These are phyloP conservation scores for Ogataea hybrid DNA, from an alignment of 1,139 yeast species.

Conservation along the genomic window DNA sequence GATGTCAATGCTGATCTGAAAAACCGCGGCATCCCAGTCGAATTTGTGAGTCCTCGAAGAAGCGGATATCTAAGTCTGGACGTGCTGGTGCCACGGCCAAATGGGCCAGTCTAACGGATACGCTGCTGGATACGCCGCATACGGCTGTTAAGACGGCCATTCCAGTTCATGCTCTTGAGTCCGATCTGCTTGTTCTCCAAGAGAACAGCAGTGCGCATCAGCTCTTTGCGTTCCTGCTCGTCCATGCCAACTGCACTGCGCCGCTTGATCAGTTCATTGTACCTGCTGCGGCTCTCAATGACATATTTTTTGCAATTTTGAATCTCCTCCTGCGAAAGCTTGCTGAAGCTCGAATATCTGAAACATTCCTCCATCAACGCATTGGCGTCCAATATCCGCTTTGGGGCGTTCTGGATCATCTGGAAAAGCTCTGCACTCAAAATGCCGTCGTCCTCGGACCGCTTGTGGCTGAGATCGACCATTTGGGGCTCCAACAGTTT, in stretches of 20 bases:
- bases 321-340: constrained; percentile 78
- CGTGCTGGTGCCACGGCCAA: constrained; percentile 45
- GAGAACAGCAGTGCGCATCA: constrained; percentile 40
- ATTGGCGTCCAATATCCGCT: constrained; percentile 67
- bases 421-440: constrained; percentile 67
- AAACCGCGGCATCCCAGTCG: constrained; percentile 32
- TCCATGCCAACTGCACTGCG: constrained; percentile 28
- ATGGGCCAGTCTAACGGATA: constrained; percentile 10
- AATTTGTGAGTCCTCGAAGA: constrained; percentile 50
- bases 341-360: constrained; percentile 45
- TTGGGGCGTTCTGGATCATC: constrained; percentile 80
- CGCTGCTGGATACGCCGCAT: constrained; percentile 44
- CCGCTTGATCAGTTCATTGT: constrained; percentile 37
- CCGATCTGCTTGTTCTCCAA: constrained; percentile 51
- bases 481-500: constrained; percentile 71
- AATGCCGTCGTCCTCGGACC: constrained; percentile 23
- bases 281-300: constrained; percentile 52
- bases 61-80: constrained; percentile 66
- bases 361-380: constrained; percentile 65
- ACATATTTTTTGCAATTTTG: constrained; percentile 76
- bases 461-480: constrained; percentile 35
- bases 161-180: constrained; percentile 58
- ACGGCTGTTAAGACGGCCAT: constrained; percentile 49
- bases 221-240: constrained; percentile 35
- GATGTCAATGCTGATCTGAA: constrained; percentile 38